Base-by-base conservation (phyloP, 2,329 filamentous ascomycete species). In the Huntiella abstrusa region DNA sequence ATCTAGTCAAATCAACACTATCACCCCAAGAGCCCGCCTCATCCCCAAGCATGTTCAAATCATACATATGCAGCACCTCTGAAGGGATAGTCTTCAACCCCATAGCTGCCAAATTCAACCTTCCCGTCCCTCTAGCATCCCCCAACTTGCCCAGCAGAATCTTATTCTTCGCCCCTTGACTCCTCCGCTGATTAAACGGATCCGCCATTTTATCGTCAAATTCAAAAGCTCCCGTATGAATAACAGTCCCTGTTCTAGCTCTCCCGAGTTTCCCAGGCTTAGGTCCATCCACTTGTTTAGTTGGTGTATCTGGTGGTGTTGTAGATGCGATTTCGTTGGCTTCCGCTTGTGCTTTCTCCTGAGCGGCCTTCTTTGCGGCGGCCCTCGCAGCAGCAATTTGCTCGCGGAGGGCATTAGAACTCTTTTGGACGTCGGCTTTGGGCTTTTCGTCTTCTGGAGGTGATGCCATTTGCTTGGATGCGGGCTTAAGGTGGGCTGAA, bases 341-440 rank as follows among this genome's bases (percentile, higher is more conserved):
- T 37, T 28, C 39, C 6, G 6, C 12, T 1, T 48, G 50, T 1
- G 32, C 37, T 5, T 55, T 52, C 40, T 64, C 61, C 39, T 58
- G 62, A 33, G 61, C 57, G 3, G 65, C 64, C 8, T 73, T 77
- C 51, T 76, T 73, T 48, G 75, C 80, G 2, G 85, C 83, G 2
- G 86, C 86, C 57, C 88, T 93, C 1, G 91, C 88, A 55, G 87
- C 88, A 34, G 87, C 85, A 52, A 96, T 95, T 46, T 91, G 87
- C 44, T 95, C 85, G 33, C 91, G 76, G 11, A 98, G 64, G 1
- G 86, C 79, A 12, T 73, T 67, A 0, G 88, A 95, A 0, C 86
- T 86, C 54, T 83, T 91, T 35, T 63, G 59, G 45, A 28, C 22
- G 6, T 28, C 22, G 7, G 54, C 58, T 12, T 49, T 50, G 34